phyloP scores from a whole-genome alignment of 495 filamentous ascomycete genomes.

The Tuber umbilicatum region DNA sequence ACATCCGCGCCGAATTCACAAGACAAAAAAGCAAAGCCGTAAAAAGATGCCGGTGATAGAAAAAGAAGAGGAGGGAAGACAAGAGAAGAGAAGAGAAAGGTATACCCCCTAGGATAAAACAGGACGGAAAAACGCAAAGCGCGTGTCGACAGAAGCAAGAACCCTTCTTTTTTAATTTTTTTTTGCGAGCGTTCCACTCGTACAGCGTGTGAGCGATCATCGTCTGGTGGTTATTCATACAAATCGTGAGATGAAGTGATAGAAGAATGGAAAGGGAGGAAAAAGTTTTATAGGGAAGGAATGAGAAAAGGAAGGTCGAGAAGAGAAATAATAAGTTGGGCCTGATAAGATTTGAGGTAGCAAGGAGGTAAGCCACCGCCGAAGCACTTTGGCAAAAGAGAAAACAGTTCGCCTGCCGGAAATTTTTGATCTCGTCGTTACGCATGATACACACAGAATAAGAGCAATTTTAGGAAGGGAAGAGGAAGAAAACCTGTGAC shows the following conservation, averaged over 20 bases:
- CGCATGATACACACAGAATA: neutral
- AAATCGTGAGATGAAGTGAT: slow-evolving; percentile 11
- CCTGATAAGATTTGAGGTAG: neutral
- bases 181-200: neutral
- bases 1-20: neutral
- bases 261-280: neutral
- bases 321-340: neutral
- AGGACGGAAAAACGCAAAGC: neutral
- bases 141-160: neutral
- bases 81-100: neutral
- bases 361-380: neutral
- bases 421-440: neutral
- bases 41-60: neutral
- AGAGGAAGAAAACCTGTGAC: slow-evolving; percentile 7
- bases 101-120: neutral
- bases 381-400: neutral
- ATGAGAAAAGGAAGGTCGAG: neutral
- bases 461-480: neutral
- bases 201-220: neutral
- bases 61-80: neutral
- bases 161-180: neutral
- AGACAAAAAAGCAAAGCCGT: neutral
- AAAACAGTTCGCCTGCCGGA: neutral
- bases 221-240: slow-evolving; percentile 8
- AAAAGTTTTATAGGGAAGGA: neutral